A percentile compares a stretch with the other conserved stretches of the same genome.
Conservation (phyloP, 768 basidiomycete genomes). For the Kondoa malvinella region DNA sequence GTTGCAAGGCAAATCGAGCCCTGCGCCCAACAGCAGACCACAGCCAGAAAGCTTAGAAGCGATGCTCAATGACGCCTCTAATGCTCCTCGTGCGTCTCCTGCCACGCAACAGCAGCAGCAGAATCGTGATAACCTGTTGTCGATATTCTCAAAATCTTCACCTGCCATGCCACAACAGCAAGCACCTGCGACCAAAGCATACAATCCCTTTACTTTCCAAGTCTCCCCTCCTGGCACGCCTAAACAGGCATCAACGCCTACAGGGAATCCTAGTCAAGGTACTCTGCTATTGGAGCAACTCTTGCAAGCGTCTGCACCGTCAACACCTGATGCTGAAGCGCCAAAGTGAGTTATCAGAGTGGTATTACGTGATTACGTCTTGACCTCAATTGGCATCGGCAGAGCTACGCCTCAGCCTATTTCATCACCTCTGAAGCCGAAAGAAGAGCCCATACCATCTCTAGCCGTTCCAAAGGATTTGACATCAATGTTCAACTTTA, state of each 20-base stretch:
- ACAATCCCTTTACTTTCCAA: background rate
- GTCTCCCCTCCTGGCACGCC: background rate
- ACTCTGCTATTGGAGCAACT: background rate
- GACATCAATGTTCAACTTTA: background rate
- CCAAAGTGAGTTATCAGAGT: too few relatives aligned
- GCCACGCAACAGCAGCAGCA: background rate
- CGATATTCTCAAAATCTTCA: background rate
- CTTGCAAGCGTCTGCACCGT: background rate
- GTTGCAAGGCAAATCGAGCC: too few relatives aligned
- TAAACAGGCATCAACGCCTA: background rate
- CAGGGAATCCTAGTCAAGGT: background rate
- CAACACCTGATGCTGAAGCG: too few relatives aligned
- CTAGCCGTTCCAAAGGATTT: background rate
- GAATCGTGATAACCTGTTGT: background rate
- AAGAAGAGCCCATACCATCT: background rate
- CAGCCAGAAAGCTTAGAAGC: too few relatives aligned
- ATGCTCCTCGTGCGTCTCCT: background rate
- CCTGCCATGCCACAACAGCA: background rate
- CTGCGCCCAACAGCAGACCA: too few relatives aligned
- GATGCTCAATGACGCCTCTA: background rate
- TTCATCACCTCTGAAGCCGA: too few relatives aligned
- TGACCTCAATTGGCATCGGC: too few relatives aligned
- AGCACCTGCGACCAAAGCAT: background rate
- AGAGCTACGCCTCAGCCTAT: too few relatives aligned
- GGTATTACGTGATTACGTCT: too few relatives aligned